Evolutionary conservation across 176 grass and related monocot species (phyloP).

Genomic region (Musa troglodytarum): DNA sequence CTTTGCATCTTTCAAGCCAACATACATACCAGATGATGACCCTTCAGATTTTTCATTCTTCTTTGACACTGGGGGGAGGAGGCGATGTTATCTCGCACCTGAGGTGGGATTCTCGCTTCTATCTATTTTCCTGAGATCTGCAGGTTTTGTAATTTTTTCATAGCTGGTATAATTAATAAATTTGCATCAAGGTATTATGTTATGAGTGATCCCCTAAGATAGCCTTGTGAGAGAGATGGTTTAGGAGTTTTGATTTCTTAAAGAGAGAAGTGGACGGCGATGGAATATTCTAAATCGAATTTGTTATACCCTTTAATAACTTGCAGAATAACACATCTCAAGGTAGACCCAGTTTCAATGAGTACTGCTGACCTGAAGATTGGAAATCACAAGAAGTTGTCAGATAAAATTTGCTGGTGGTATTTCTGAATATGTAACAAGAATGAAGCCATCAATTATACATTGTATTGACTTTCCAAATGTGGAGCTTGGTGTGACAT

Average conservation of each 20-base stretch:
- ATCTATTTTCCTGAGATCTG: slow-evolving; percentile 4
- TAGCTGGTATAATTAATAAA: not conserved
- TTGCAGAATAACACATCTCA: not conserved
- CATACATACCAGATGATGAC: slow-evolving; percentile 85
- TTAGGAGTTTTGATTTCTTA: not conserved
- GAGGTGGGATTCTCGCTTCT: slow-evolving; percentile 49
- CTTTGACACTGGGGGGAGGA: slow-evolving; percentile 89
- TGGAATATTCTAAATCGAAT: not conserved
- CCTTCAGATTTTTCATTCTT: slow-evolving; percentile 98
- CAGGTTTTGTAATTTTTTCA: not conserved
- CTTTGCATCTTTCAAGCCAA: slow-evolving; percentile 97
- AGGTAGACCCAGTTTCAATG: not conserved
- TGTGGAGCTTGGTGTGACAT: not conserved
- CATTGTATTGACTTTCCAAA: not conserved
- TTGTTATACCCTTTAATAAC: not conserved
- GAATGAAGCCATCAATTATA: not conserved
- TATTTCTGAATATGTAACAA: not conserved
- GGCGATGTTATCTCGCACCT: slow-evolving; percentile 88
- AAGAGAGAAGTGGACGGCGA: not conserved
- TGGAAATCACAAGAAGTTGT: too few species aligned
- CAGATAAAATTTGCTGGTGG: not conserved
- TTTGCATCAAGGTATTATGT: not conserved
- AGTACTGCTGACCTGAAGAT: too few species aligned
- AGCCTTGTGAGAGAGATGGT: too few species aligned
- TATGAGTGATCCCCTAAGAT: not conserved